Conservation (phyloP, 2,329 filamentous ascomycete genomes). For the Celoporthe dispersa region DNA sequence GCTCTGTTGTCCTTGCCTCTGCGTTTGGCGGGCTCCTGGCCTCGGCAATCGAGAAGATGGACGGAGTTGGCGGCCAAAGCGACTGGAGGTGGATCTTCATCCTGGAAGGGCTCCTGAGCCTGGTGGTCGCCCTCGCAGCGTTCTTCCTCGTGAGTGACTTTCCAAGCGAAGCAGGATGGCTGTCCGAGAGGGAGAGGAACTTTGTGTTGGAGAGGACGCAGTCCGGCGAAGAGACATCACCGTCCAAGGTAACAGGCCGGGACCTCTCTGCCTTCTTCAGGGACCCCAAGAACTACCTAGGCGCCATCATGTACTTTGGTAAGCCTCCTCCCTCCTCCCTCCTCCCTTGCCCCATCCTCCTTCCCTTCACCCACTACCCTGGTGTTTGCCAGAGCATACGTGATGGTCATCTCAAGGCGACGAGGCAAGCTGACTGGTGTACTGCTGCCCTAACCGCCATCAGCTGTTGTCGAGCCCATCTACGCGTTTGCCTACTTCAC, state of each 20-base stretch:
- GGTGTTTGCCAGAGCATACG: neutral
- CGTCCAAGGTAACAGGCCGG: conserved; percentile 26
- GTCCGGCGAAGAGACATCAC: neutral
- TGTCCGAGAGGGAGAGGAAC: conserved; percentile 37
- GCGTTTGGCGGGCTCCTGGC: conserved; percentile 53
- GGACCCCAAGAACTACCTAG: conserved; percentile 14
- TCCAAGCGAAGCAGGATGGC: conserved; percentile 53
- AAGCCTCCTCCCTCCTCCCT: neutral
- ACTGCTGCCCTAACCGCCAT: too few species aligned
- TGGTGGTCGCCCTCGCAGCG: conserved; percentile 45
- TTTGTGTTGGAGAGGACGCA: neutral
- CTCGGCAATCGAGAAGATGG: conserved; percentile 49
- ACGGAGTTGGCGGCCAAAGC: conserved; percentile 47
- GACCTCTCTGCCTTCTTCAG: neutral
- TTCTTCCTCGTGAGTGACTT: conserved; percentile 47
- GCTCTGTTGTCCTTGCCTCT: conserved; percentile 54
- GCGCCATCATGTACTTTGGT: conserved; percentile 11
- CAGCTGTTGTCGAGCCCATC: neutral
- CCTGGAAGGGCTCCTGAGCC: conserved; percentile 39
- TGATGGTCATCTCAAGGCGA: neutral
- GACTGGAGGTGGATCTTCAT: conserved; percentile 56
- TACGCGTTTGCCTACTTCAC: neutral
- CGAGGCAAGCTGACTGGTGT: neutral
- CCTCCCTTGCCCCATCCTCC: neutral
- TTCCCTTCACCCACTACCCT: too few species aligned